Evolutionary conservation across 2,329 filamentous ascomycete species (phyloP), one percentile per base, ranked within the genome.

Genomic region (Chaetomiaceae sp.): DNA sequence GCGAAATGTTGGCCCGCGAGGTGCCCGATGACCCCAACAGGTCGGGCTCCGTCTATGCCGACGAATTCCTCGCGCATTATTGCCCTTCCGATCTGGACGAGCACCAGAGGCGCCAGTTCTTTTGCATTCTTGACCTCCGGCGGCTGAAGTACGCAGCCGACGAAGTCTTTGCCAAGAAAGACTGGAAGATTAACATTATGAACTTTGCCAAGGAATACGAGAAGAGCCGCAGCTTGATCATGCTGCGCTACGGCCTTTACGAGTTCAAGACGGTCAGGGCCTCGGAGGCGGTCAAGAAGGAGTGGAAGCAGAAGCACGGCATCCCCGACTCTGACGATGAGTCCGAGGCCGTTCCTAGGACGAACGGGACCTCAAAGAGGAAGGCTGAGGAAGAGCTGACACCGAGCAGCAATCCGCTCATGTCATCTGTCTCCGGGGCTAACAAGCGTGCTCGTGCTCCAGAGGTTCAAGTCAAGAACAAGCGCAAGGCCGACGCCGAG

Each of bases 151-250:
- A 81, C 59, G 76, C 78, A 5, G 79, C 79, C 23, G 74, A 82
- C 58, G 79, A 82, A 58, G 79, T 83, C 14, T 83, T 82, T 52
- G 62, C 67, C 16, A 77, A 74, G 62, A 82, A 82, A 63, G 78
- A 81, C 57, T 83, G 79, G 79, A 81, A 79, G 65, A 65, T 83
- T 47, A 83, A 83, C 56, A 74, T 82, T 16, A 63, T 78, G 56
- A 82, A 82, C 62, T 83, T 83, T 51, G 78, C 79, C 34, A 83
- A 82, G 62, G 79, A 82, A 62, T 83, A 80, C 54, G 79, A 83
- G 62, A 83, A 83, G 69, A 82, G 78, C 61, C 72, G 79, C 43
- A 79, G 78, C 58, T 67, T 83, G 38, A 82, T 83, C 51, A 74
- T 83, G 66, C 62, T 83, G 50, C 77, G 79, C 42, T 83, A 83